Evolutionary conservation across 352 stramenopile genomes (phyloP).

Genomic region (Plasmopara viticola): DNA sequence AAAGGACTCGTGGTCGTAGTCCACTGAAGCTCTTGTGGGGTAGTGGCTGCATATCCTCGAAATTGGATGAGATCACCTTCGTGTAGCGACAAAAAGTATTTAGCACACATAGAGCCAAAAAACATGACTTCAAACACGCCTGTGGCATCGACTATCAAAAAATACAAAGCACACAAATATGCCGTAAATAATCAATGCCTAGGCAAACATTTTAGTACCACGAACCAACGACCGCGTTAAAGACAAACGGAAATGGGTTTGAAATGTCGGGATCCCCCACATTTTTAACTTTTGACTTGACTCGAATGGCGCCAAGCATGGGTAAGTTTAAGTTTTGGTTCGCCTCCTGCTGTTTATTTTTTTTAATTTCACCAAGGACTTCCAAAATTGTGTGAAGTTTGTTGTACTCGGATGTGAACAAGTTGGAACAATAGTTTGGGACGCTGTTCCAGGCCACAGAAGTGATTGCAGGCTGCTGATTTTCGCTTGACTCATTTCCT

Average conservation of each 20-base stretch:
- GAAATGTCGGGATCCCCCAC: slow-evolving; percentile 30
- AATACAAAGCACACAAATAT: slow-evolving; percentile 1
- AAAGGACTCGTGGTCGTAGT: slow-evolving; percentile 12
- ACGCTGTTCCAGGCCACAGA: slow-evolving; percentile 16
- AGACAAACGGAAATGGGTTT: slow-evolving; percentile 62
- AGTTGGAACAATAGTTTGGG: slow-evolving; percentile 15
- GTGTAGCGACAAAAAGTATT: slow-evolving; percentile 41
- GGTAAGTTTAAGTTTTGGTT: slow-evolving; percentile 14
- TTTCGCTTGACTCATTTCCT: not conserved
- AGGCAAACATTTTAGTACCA: not conserved
- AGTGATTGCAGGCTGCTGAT: not conserved
- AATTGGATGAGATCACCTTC: slow-evolving; percentile 63
- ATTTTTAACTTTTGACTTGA: slow-evolving; percentile 54
- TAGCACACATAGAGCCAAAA: slow-evolving; percentile 56
- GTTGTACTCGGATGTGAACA: slow-evolving; percentile 22
- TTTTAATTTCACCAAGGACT: slow-evolving; percentile 14
- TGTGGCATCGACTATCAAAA: slow-evolving; percentile 31
- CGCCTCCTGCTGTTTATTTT: slow-evolving; percentile 1
- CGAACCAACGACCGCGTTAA: slow-evolving; percentile 54
- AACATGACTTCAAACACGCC: slow-evolving; percentile 53
- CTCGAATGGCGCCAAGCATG: slow-evolving; percentile 45
- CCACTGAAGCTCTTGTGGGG: slow-evolving; percentile 10
- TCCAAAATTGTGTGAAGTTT: slow-evolving; percentile 24
- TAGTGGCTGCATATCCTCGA: slow-evolving; percentile 29
- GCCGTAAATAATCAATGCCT: not conserved